Evolutionary conservation across 768 basidiomycete species (phyloP), one percentile per base, ranked within the genome.

Genomic region (Mycena indigotica): DNA sequence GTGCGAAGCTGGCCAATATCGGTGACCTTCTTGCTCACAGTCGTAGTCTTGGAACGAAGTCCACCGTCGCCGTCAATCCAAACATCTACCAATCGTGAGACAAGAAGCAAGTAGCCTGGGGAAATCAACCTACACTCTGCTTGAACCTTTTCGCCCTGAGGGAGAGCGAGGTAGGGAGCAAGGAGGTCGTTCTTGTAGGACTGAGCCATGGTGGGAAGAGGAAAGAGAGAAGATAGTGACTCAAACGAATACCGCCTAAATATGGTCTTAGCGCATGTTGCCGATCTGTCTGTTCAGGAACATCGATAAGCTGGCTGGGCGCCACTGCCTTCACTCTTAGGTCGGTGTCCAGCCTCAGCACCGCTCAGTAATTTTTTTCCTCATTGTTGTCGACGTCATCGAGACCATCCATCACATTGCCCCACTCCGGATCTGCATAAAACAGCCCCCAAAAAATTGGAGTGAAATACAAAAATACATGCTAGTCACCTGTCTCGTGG

Each of bases 41-140:
- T 98, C 28, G 89, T 97, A 64, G 95, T 98, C 84, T 99, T 99
- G 67, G 88, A 96, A 73, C 97, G 93, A 63, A 97, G 85, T 63
- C 92, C 96, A 64, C 84, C 82, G 72, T 98, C 90, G 61, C 95
- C 95, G 72, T 98, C 96, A 72, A 98, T 88, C 96, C 96, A 98
- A 77, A 98, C 90, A 75, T 98, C 95, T 98, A 73, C 39, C 54
- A 61, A 57, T 21, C 10, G 8, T 26, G 25, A 56, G 53, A 62
- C 66, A 60, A 64, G 55, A 41, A 48, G 46, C 28, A 58, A 53
- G 23, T 48, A 56, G 50, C 40, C 28, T 48, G 23, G 62, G 32
- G 55, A 55, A 49, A 48, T 23, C 10, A n/a, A 66, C 84, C 39
- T 70, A 92, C 91, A 93, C 75, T 98, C 96, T 41, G 96, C 96